These are phyloP conservation scores for Leishmania turanica DNA, from an alignment of 208 protist genomes.

Conservation along the genomic window DNA sequence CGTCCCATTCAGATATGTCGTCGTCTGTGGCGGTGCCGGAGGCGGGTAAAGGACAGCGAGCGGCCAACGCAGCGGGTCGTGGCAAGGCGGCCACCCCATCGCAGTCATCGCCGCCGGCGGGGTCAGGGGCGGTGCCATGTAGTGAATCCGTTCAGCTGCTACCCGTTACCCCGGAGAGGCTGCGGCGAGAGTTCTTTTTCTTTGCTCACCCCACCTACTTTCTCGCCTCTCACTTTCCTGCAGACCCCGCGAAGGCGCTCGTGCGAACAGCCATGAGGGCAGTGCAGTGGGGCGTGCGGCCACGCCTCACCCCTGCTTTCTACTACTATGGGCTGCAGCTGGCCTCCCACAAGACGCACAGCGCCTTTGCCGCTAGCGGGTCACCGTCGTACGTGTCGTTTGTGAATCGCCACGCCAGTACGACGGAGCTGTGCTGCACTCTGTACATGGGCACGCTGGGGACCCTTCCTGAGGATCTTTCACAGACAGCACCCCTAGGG, in stretches of 20 bases:
- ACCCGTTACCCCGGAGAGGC: conserved; percentile 15
- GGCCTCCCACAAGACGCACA: conserved; percentile 45
- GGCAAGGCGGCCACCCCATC: not conserved
- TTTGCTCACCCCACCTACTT: conserved; percentile 63
- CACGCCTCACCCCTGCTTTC: conserved; percentile 66
- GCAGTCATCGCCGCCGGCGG: not conserved
- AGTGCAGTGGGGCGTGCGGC: conserved; percentile 53
- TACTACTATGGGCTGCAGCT: conserved; percentile 63
- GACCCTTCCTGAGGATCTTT: conserved; percentile 53
- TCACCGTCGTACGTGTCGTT: conserved; percentile 77
- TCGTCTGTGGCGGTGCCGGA: conserved; percentile 1
- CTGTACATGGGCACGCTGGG: conserved; percentile 66
- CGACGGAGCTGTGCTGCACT: conserved; percentile 74
- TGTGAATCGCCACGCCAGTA: conserved; percentile 47
- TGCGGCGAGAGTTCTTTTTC: conserved; percentile 77
- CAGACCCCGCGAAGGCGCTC: conserved; percentile 37
- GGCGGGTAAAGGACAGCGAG: not conserved
- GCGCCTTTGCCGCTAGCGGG: conserved; percentile 45
- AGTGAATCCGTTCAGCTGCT: conserved; percentile 5
- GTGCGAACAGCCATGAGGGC: conserved; percentile 38
- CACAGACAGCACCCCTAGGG: conserved; percentile 35
- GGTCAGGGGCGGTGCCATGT: not conserved
- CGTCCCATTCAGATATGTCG: not conserved
- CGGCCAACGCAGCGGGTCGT: too few relatives aligned
- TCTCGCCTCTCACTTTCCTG: conserved; percentile 66